phyloP scores from a whole-genome alignment of 139 green algal genomes.

The Edaphochlamys debaryana region DNA sequence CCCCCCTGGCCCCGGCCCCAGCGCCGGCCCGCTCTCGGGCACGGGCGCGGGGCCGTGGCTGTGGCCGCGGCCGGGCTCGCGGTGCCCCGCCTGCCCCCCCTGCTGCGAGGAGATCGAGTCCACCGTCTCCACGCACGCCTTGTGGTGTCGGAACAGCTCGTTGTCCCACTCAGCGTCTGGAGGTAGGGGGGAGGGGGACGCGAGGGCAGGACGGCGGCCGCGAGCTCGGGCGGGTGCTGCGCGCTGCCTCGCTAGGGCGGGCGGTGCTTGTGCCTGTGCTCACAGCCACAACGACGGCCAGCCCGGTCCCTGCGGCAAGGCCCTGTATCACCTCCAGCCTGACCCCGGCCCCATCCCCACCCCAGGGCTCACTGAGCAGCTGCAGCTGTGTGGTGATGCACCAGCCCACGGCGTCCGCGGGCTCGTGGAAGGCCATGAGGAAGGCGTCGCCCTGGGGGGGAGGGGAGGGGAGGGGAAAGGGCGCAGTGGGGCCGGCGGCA shows the following conservation, averaged over 20 bases:
- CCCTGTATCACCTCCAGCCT: not conserved
- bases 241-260: too few species aligned
- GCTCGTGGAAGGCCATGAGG: constrained; percentile 73
- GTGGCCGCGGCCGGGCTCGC: too few species aligned
- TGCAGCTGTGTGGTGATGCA: constrained; percentile 63
- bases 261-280: too few species aligned
- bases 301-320: not conserved
- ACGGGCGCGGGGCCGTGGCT: not conserved
- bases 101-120: constrained; percentile 31
- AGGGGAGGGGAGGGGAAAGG: too few species aligned
- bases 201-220: too few species aligned
- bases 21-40: too few species aligned
- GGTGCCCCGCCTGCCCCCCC: too few species aligned
- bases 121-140: constrained; percentile 47
- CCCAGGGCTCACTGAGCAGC: constrained; percentile 49
- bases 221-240: too few species aligned
- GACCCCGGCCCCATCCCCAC: too few species aligned
- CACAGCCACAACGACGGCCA: not conserved
- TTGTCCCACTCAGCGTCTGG: constrained; percentile 49
- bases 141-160: constrained; percentile 48
- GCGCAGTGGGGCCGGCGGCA: too few species aligned
- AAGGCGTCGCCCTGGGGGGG: constrained; percentile 66
- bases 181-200: too few species aligned
- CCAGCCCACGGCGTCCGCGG: constrained; percentile 68
- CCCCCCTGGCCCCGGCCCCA: too few species aligned